Evolutionary conservation across 2,329 filamentous ascomycete species (phyloP).

Genomic region (Aspergillus phoenicis): DNA sequence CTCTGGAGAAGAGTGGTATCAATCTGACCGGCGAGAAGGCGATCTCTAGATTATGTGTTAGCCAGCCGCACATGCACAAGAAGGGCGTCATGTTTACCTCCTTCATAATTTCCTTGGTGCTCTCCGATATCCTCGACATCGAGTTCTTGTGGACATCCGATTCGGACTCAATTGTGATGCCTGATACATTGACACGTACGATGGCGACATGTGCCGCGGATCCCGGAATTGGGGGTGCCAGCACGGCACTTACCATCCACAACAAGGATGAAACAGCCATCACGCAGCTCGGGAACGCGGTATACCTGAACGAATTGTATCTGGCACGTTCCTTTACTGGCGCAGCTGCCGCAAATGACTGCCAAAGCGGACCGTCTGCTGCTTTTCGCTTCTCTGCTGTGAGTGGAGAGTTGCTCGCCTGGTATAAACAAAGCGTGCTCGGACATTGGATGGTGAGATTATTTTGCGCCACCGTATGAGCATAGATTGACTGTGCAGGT

Average conservation of each 20-base stretch:
- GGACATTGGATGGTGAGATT: conserved; percentile 35
- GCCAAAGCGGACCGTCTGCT: conserved; percentile 42
- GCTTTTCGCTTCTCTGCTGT: conserved; percentile 37
- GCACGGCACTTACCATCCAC: conserved; percentile 37
- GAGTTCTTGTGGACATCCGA: conserved; percentile 44
- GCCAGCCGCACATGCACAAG: conserved; percentile 43
- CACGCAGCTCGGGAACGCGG: conserved; percentile 34
- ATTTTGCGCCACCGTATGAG: too few relatives aligned
- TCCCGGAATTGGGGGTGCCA: conserved; percentile 35
- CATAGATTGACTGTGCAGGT: conserved; percentile 18
- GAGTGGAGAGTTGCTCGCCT: conserved; percentile 34
- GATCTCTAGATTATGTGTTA: conserved; percentile 32
- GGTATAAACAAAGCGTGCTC: conserved; percentile 42
- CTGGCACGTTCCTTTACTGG: conserved; percentile 36
- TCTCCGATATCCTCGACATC: conserved; percentile 35
- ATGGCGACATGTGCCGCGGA: conserved; percentile 36
- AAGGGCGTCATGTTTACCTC: conserved; percentile 45
- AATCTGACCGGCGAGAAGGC: conserved; percentile 16
- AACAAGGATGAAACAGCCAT: conserved; percentile 35
- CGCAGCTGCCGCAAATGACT: conserved; percentile 36
- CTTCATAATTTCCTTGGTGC: conserved; percentile 37
- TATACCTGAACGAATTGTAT: conserved; percentile 42
- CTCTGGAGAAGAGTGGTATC: conserved; percentile 22
- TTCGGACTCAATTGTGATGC: conserved; percentile 39
- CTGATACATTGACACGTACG: conserved; percentile 31